Base-by-base conservation (phyloP, 139 green algal species). In the Volvox reticuliferus region DNA sequence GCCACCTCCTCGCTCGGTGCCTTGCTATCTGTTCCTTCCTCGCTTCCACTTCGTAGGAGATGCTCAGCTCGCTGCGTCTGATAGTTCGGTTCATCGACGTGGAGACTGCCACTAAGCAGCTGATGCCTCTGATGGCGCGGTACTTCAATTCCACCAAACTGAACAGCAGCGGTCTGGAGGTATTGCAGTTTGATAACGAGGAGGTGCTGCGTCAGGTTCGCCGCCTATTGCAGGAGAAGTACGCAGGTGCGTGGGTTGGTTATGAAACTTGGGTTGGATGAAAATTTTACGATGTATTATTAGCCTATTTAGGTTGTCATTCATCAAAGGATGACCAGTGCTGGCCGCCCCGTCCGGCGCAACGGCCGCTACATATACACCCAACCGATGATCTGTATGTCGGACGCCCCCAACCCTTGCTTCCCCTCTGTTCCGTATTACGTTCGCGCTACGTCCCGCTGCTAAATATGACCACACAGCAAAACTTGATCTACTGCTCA, bases 171-270 rank as follows among this genome's bases (percentile, higher is more conserved):
- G 79, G 79, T 14, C 24, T 86, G 22, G 82, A 92, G 82, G 62
- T 92, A 14, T 63, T 92, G 79, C 67, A 92, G 36, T 92, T 92
- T 65, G 73, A 80, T 2, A 35, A 75, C 50, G 44, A 62, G 32
- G 71, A 80, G 19, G 62, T 90, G 13, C 71, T 92, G 44, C 12
- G 14, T 32, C 73, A 92, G 82, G 89, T 87, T 14, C 61, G 50
- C 17, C 69, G 75, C 36, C 83, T 82, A 36, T 75, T 92, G 19
- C 3, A 24, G 13, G 73, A 37, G 12, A 1, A 87, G 16, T 32
- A 86, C 12, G 50, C 13, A 73, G 71, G 89, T 92, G 33, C 5
- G 80, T 87, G 17, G 13, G 1, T 73, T 5, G 65, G 24, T 73
- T 73, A 73, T 35, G 14, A 79, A 35, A 35, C 20, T 35, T 6